Percentiles rank a stretch among this genome's conserved stretches.
These are phyloP conservation scores for Pleurostoma richardsiae DNA, from an alignment of 2,329 filamentous ascomycete species.

Conservation along the genomic window DNA sequence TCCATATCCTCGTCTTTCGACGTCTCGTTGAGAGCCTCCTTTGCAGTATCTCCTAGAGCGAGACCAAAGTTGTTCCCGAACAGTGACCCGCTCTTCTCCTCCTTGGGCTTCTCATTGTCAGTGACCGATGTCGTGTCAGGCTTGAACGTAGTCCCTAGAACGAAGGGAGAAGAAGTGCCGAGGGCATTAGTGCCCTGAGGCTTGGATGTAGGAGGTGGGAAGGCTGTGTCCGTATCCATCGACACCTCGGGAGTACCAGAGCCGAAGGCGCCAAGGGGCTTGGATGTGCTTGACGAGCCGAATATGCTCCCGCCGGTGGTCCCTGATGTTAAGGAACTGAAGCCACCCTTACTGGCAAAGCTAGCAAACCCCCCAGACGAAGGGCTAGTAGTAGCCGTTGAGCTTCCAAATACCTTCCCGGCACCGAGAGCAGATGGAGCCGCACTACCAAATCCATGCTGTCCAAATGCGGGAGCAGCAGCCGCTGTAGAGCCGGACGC, in stretches of 20 bases:
- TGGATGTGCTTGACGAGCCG: neutral
- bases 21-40: constrained; percentile 20
- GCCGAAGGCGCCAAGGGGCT: constrained; percentile 9
- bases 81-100: constrained; percentile 39
- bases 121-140: constrained; percentile 57
- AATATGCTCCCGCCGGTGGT: neutral
- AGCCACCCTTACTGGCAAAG: constrained; percentile 51
- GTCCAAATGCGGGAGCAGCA: constrained; percentile 46
- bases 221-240: constrained; percentile 30
- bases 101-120: constrained; percentile 45
- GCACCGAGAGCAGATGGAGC: constrained; percentile 27
- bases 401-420: constrained; percentile 31
- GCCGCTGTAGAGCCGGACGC: constrained; percentile 28
- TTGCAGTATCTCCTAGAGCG: constrained; percentile 44
- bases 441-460: constrained; percentile 40
- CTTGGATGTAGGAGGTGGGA: constrained; percentile 32
- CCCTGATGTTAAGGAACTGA: constrained; percentile 18
- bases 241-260: constrained; percentile 22
- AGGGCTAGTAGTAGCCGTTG: constrained; percentile 14
- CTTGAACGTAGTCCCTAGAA: constrained; percentile 64
- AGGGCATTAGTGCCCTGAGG: constrained; percentile 29
- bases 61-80: constrained; percentile 60
- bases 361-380: constrained; percentile 44
- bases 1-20: constrained; percentile 51
- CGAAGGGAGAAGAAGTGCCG: constrained; percentile 52